A percentile compares a stretch with the other conserved stretches of the same genome.
These are phyloP conservation scores for Fraxinus sp. DNA, from an alignment of 305 asterid genomes.

Conservation along the genomic window DNA sequence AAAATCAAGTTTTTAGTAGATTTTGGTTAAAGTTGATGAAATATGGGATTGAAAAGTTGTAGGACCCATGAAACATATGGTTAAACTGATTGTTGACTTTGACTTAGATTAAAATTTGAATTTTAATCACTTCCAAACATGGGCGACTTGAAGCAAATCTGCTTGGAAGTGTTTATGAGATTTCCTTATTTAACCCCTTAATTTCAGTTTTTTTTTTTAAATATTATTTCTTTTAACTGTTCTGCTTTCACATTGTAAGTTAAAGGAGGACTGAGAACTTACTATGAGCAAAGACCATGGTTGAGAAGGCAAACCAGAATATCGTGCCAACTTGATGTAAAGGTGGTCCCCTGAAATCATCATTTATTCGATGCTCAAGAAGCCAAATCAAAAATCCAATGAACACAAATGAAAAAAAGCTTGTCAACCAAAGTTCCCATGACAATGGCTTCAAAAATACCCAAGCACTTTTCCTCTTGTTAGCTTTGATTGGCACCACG, in stretches of 20 bases:
- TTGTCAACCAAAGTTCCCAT: constrained; percentile 61
- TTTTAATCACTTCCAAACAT: too few relatives aligned
- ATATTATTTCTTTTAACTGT: neutral
- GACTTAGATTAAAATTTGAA: too few relatives aligned
- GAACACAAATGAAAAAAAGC: constrained; percentile 43
- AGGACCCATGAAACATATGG: too few relatives aligned
- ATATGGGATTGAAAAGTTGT: too few relatives aligned
- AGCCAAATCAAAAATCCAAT: constrained; percentile 57
- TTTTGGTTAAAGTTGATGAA: too few relatives aligned
- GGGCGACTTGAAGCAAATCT: neutral
- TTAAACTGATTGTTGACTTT: too few relatives aligned
- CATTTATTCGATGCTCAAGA: constrained; percentile 55
- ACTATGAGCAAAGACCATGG: constrained; percentile 69
- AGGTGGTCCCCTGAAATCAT: constrained; percentile 55
- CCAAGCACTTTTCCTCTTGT: constrained; percentile 43
- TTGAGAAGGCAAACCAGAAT: constrained; percentile 67
- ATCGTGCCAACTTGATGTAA: constrained; percentile 52
- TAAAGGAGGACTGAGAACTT: constrained; percentile 19
- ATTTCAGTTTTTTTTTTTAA: neutral
- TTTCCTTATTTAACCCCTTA: neutral
- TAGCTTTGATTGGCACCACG: constrained; percentile 45
- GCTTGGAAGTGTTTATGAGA: neutral
- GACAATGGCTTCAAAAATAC: constrained; percentile 54
- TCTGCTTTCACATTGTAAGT: neutral
- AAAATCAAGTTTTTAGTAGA: too few relatives aligned